Base-by-base conservation (phyloP, 1,284 basidiomycete species). In the Fomitopsis pinicola region DNA sequence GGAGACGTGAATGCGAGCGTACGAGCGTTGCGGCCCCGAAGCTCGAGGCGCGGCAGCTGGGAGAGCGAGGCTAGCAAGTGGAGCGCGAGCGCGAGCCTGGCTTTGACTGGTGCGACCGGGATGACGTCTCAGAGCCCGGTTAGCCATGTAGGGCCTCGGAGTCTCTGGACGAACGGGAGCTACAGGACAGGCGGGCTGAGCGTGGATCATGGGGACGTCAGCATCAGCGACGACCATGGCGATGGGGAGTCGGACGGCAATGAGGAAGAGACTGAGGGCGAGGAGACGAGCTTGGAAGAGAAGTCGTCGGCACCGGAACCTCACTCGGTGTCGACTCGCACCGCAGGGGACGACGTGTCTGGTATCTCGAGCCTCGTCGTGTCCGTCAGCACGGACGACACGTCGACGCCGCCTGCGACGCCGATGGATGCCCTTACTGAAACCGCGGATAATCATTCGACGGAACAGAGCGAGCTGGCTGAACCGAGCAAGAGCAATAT, bases 11-110 rank as follows among this genome's bases (percentile, higher is more conserved):
- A 89, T 67, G 91, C 91, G 2, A 94, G 92, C 68, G 83, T 94
- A 44, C 82, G 91, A 10, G 91, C 91, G 22, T 76, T 94, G 64
- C 77, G 92, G 60, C 91, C 91, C 3, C 78, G 91, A 58, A 92
- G 91, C 74, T 91, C 90, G 9, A 80, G 91, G 67, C 80, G 91
- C 65, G 87, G 88, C 3, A 93, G 91, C 66, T 94, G 91, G 91
- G 91, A 89, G 65, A 93, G 91, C 68, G 88, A 90, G 71, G 85
- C 81, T 15, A 92, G 91, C 68, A 81, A 88, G 53, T 93, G 91
- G 91, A 93, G 91, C 71, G 91, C 91, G n/a, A 78, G 81, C 56
- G 73, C 88, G 44, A 72, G 68, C 42, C 61, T 69, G 2, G 65
- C 60, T 9, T 59, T 65, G 61, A 63, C 55, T 60, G 65, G 59